These are phyloP conservation scores for Vigna unguiculata DNA, from an alignment of 306 rosid genomes.

Conservation along the genomic window DNA sequence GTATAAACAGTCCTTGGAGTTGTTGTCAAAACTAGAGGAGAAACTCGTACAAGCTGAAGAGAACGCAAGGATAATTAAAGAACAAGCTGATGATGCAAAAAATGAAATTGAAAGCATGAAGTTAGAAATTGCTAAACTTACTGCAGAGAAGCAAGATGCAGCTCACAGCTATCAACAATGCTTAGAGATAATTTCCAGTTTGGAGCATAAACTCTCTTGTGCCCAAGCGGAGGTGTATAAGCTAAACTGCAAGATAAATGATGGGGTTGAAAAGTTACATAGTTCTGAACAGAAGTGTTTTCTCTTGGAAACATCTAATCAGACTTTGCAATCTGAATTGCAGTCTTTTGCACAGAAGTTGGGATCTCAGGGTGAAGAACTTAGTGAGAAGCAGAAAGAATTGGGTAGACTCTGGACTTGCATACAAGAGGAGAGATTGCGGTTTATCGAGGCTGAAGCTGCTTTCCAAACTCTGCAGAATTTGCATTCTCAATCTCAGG, in stretches of 20 bases:
- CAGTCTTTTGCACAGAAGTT: conserved; percentile 71
- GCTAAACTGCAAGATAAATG: conserved; percentile 65
- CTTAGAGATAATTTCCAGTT: conserved; percentile 68
- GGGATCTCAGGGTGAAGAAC: conserved; percentile 83
- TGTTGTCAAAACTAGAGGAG: conserved; percentile 61
- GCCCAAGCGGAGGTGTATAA: conserved; percentile 68
- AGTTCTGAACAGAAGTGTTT: conserved; percentile 71
- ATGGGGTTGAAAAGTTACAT: conserved; percentile 64
- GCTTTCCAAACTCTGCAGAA: conserved; percentile 94
- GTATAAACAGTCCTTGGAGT: conserved; percentile 59
- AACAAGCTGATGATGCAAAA: conserved; percentile 67
- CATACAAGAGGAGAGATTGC: conserved; percentile 80
- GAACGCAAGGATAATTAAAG: conserved; percentile 57
- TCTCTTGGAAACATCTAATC: conserved; percentile 75
- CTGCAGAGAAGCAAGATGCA: conserved; percentile 81
- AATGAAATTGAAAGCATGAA: conserved; percentile 63
- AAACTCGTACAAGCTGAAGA: conserved; percentile 67
- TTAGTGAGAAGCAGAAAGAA: conserved; percentile 88
- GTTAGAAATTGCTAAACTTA: conserved; percentile 63
- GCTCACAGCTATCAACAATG: conserved; percentile 75
- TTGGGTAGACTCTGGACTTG: conserved; percentile 86
- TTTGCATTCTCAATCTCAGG: conserved; percentile 88
- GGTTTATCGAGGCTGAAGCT: conserved; percentile 86
- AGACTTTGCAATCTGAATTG: conserved; percentile 76
- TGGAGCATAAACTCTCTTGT: conserved; percentile 70